These are phyloP conservation scores for Neonectria neomacrospora DNA, from an alignment of 2,329 filamentous ascomycete genomes.

Conservation along the genomic window DNA sequence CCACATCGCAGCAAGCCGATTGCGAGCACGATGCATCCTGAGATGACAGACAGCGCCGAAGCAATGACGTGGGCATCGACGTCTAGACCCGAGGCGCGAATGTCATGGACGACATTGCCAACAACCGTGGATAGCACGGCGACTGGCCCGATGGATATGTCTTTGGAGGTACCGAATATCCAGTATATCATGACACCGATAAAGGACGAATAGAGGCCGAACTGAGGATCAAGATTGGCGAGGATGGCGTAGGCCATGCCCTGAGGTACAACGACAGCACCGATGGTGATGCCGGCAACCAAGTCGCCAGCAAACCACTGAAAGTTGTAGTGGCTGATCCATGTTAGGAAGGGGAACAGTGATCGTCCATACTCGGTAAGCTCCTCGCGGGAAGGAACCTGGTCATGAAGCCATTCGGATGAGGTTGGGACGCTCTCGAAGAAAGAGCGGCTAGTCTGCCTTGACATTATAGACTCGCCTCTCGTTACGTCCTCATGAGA, in stretches of 20 bases:
- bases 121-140: slow-evolving; percentile 94
- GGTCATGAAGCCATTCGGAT: slow-evolving; percentile 74
- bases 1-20: slow-evolving; percentile 84
- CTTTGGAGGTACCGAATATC: slow-evolving; percentile 98
- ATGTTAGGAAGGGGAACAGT: slow-evolving; percentile 89
- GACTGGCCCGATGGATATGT: slow-evolving; percentile 97
- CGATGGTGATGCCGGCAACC: slow-evolving; percentile 75
- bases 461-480: slow-evolving; percentile 83
- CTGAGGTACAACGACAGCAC: slow-evolving; percentile 87
- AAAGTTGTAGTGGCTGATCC: slow-evolving; percentile 88
- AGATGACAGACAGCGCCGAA: slow-evolving; percentile 80
- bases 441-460: slow-evolving; percentile 79
- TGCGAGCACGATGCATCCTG: slow-evolving; percentile 79
- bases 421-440: slow-evolving; percentile 84
- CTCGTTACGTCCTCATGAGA: slow-evolving; percentile 71
- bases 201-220: slow-evolving; percentile 87
- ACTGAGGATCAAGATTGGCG: slow-evolving; percentile 82
- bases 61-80: slow-evolving; percentile 75
- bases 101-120: slow-evolving; percentile 80
- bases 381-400: slow-evolving; percentile 68
- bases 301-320: slow-evolving; percentile 92
- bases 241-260: slow-evolving; percentile 94
- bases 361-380: slow-evolving; percentile 71
- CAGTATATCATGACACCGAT: slow-evolving; percentile 96
- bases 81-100: slow-evolving; percentile 66